Evolutionary conservation across 1,284 basidiomycete genomes (phyloP).

Genomic region (Phlebopus sp.): DNA sequence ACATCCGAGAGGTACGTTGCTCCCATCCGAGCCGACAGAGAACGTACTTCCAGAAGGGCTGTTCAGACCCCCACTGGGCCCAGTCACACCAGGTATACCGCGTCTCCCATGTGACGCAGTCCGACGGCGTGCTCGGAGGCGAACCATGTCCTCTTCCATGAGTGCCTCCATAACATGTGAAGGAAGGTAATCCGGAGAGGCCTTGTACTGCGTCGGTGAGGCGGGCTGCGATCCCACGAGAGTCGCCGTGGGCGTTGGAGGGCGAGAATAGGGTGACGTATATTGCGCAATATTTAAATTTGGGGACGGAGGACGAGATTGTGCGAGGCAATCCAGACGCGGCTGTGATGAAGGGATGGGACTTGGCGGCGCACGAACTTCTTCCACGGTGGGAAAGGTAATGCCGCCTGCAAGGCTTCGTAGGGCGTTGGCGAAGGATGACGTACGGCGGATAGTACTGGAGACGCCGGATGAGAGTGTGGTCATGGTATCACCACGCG

Average conservation of each 20-base stretch:
- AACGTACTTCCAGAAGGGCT: conserved; percentile 75
- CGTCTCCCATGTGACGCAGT: conserved; percentile 39
- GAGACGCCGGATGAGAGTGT: conserved; percentile 58
- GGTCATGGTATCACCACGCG: conserved; percentile 61
- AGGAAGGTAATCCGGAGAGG: conserved; percentile 54
- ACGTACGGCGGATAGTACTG: conserved; percentile 73
- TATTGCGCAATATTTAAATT: conserved; percentile 75
- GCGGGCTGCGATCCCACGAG: conserved; percentile 25
- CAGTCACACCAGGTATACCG: conserved; percentile 19
- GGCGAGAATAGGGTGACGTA: conserved; percentile 66
- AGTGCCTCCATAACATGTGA: conserved; percentile 82
- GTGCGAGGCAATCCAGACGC: conserved; percentile 37
- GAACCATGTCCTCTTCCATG: conserved; percentile 89
- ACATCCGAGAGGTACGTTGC: conserved; percentile 63
- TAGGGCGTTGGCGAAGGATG: conserved; percentile 83
- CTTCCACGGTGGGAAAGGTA: conserved; percentile 59
- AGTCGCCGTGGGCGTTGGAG: conserved; percentile 38
- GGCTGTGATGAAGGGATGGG: conserved; percentile 30
- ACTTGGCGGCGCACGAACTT: conserved; percentile 47
- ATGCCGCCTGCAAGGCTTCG: conserved; percentile 72
- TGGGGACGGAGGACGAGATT: conserved; percentile 72
- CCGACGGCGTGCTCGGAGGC: conserved; percentile 68
- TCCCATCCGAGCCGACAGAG: conserved; percentile 62
- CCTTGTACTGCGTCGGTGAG: conserved; percentile 30
- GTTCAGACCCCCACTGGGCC: conserved; percentile 34